A percentile compares a stretch with the other conserved stretches of the same genome.
These are phyloP conservation scores for Mentha longifolia DNA, from an alignment of 257 asterid species.

Conservation along the genomic window DNA sequence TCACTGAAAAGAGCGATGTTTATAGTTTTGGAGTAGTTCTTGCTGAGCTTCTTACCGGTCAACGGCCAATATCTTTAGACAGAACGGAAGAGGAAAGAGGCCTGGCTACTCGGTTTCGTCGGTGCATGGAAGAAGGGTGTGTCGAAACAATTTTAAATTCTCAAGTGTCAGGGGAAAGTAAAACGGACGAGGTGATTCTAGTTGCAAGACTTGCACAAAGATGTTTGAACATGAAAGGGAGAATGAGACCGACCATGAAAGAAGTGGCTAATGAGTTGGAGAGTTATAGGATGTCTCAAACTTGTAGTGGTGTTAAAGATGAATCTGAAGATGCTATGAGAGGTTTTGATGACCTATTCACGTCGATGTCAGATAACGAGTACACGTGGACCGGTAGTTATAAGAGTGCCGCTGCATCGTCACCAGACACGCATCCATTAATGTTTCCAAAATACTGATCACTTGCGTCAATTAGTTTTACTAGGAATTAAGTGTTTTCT, in stretches of 20 bases:
- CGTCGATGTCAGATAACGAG: not conserved
- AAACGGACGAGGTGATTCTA: slow-evolving; percentile 19
- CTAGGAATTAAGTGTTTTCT: too few relatives aligned
- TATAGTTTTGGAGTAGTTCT: slow-evolving; percentile 40
- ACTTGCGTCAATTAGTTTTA: not conserved
- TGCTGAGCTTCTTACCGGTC: slow-evolving; percentile 29
- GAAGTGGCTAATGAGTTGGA: slow-evolving; percentile 36
- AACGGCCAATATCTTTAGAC: slow-evolving; percentile 8
- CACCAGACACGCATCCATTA: not conserved
- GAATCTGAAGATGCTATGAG: not conserved
- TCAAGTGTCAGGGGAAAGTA: slow-evolving; percentile 6
- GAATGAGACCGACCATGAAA: slow-evolving; percentile 37
- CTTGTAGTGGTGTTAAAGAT: not conserved
- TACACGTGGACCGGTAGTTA: not conserved
- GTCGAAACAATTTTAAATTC: slow-evolving; percentile 18
- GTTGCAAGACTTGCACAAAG: slow-evolving; percentile 35
- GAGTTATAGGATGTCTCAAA: slow-evolving; percentile 4
- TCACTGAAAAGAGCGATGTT: slow-evolving; percentile 39
- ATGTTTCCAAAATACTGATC: not conserved
- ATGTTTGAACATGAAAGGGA: slow-evolving; percentile 38
- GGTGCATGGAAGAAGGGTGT: not conserved
- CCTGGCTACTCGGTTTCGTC: slow-evolving; percentile 16
- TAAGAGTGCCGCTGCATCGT: not conserved
- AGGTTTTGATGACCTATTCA: not conserved
- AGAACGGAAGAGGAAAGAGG: slow-evolving; percentile 13